Base-by-base conservation (phyloP, 257 asterid genomes). In the Ocimum tenuiflorum region DNA sequence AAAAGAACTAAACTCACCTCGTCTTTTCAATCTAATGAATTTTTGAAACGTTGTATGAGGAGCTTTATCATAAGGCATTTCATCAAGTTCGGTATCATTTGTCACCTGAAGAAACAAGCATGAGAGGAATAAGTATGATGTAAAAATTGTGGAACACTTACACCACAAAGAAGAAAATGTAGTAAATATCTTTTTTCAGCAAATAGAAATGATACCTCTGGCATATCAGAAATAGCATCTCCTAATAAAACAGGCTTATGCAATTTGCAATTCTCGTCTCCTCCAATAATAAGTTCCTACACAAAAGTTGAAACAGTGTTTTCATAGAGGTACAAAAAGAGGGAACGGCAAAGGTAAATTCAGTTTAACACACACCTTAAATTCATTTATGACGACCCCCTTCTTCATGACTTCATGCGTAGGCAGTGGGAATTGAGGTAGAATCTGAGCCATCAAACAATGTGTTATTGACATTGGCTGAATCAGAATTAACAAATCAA, bases 391-490 rank as follows among this genome's bases (percentile, higher is more conserved):
- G 12, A 82, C 72, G 2, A 82, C 80, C 41, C 87, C 82, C 41
- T 81, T 78, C 58, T 58, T 71, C 74, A 79, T 24, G 51, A 70
- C 78, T 55, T 76, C 64, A 52, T 82, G 84, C 12, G 84, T 78
- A 33, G 84, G 87, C 54, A 79, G 18, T 1, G 84, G 82, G 68
- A 76, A 76, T 47, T 73, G 79, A 41, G 87, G 87, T 73, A 82
- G 68, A 19, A 52, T 64, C 84, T 82, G 79, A 39, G 68, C 12
- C 10, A 70, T 22, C 24, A 70, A 50, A 33, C 7, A 38, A 29
- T 2, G 4, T 35, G 62, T 10, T 41, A 58, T 36, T 6, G 18
- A 24, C 14, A 31, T 46, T 15, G 22, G 24, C 7, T 23, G 6
- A 15, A 15, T 18, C 2, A 18, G 11, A 38, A 27, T n/a, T 14